Percentiles rank a stretch among this genome's conserved stretches.
Conservation (phyloP, 805 yeast species). For the Candida argentea region DNA sequence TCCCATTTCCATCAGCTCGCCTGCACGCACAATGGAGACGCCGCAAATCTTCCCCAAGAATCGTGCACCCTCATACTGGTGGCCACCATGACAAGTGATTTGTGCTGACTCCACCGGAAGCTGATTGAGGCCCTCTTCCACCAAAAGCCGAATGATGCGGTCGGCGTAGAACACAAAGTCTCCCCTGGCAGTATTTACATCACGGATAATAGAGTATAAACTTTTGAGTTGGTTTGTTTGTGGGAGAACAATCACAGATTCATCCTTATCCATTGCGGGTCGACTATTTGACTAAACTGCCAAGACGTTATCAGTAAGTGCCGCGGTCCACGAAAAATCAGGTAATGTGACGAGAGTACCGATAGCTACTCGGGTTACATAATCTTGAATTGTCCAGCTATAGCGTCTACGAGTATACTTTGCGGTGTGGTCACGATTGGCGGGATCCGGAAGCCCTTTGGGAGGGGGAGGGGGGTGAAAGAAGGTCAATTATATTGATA, state of each 20-base stretch:
- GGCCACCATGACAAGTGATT: slow-evolving; percentile 71
- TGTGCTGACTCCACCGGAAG: slow-evolving; percentile 69
- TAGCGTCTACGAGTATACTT: not conserved
- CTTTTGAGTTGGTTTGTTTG: slow-evolving; percentile 88
- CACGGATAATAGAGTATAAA: slow-evolving; percentile 84
- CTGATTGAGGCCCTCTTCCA: slow-evolving; percentile 92
- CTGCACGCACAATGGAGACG: slow-evolving; percentile 96
- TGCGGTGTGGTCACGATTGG: not conserved
- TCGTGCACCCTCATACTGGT: slow-evolving; percentile 61
- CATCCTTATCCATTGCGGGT: no score
- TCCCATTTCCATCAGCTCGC: slow-evolving; percentile 99
- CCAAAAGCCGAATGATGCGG: slow-evolving; percentile 84
- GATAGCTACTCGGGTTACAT: no score
- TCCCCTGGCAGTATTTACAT: slow-evolving; percentile 67
- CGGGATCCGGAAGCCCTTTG: slow-evolving; percentile 1
- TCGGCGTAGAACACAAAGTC: slow-evolving; percentile 95
- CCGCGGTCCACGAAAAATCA: no score
- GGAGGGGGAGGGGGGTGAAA: not conserved
- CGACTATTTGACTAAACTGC: no score
- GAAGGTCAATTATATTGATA: no score
- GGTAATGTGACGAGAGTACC: no score
- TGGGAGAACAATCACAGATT: slow-evolving; percentile 62
- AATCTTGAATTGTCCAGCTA: no score
- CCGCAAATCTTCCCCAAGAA: slow-evolving; percentile 95
- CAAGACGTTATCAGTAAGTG: no score